phyloP scores from a whole-genome alignment of 306 rosid species.

The Cicer chorassanicum region DNA sequence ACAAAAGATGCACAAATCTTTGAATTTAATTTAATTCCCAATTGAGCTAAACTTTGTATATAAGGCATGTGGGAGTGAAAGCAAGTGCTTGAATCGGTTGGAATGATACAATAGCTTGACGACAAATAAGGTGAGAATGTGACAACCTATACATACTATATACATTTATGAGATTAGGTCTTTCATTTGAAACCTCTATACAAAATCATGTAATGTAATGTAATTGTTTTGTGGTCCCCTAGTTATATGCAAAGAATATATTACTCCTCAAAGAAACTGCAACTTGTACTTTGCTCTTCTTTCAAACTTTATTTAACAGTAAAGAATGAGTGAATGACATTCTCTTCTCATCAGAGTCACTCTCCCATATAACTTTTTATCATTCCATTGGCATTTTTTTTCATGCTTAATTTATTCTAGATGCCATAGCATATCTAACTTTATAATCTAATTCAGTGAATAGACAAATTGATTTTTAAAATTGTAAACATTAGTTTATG shows the following conservation, averaged over 20 bases:
- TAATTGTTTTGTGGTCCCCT: conserved; percentile 63
- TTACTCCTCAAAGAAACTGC: conserved; percentile 45
- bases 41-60: conserved; percentile 43
- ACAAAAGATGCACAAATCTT: conserved; percentile 33
- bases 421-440: no score
- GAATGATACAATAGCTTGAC: conserved; percentile 47
- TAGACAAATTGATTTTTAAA: no score
- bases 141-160: conserved; percentile 47
- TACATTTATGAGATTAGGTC: conserved; percentile 68
- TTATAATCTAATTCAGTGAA: no score
- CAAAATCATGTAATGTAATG: conserved; percentile 51
- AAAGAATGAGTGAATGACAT: conserved; percentile 46
- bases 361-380: background rate
- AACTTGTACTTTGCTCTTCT: conserved; percentile 46
- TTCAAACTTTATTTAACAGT: conserved; percentile 39
- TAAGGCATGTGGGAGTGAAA: conserved; percentile 47
- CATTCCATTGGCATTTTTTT: background rate
- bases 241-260: conserved; percentile 49
- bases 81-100: conserved; percentile 45
- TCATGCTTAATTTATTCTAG: no score
- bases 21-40: conserved; percentile 46
- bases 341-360: conserved; percentile 36
- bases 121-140: conserved; percentile 52
- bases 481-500: no score
- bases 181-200: conserved; percentile 58